Conservation (phyloP, 139 green algal genomes). For the Ettlia oleoabundans region DNA sequence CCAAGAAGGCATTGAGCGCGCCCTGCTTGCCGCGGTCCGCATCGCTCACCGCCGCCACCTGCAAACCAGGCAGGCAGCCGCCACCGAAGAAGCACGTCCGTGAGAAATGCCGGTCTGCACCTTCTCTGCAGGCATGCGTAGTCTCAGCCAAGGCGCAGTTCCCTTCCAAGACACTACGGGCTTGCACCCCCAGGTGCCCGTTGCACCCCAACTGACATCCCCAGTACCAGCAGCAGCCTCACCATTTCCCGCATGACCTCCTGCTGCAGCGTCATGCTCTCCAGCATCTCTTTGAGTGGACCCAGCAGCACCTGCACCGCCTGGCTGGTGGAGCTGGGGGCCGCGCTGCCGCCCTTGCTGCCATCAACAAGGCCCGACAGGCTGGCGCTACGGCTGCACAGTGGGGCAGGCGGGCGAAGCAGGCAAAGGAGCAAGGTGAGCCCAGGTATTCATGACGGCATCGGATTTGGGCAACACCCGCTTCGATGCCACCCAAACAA, state of each 20-base stretch:
- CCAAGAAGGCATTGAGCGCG: slow-evolving; percentile 55
- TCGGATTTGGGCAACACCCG: no score
- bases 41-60: slow-evolving; percentile 54
- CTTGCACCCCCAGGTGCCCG: neutral
- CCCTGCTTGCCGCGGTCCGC: slow-evolving; percentile 61
- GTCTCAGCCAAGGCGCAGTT: no score
- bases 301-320: slow-evolving; percentile 52
- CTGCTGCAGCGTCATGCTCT: slow-evolving; percentile 50
- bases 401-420: neutral
- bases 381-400: neutral
- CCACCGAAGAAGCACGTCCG: no score
- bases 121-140: no score
- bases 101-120: no score
- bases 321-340: slow-evolving; percentile 12
- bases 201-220: no score
- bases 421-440: no score
- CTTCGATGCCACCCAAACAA: no score
- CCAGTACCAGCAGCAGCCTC: no score
- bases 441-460: no score
- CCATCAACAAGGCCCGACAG: neutral
- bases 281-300: slow-evolving; percentile 70
- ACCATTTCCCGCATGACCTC: slow-evolving; percentile 62
- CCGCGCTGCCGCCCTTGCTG: neutral
- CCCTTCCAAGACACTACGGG: neutral
- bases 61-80: neutral